phyloP scores from a whole-genome alignment of 345 rosid genomes.

The Salix exigua region DNA sequence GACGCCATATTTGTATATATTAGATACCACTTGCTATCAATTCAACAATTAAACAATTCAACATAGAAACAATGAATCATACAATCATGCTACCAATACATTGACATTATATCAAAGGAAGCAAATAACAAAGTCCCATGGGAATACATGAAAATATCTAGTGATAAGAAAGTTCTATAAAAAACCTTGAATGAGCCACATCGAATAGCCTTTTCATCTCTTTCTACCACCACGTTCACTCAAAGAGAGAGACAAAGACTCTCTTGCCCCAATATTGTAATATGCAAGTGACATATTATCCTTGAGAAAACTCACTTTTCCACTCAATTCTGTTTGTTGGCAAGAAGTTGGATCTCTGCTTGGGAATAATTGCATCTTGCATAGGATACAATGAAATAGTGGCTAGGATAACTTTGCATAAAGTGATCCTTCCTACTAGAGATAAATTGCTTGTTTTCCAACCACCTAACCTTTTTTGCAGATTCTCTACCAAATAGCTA shows the following conservation, averaged over 20 bases:
- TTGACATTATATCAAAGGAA: conserved; percentile 7
- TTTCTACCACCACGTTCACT: conserved; percentile 90
- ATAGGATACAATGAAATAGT: too few relatives aligned
- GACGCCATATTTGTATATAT: conserved; percentile 26
- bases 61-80: not conserved
- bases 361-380: too few relatives aligned
- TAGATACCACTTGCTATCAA: conserved; percentile 28
- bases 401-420: too few relatives aligned
- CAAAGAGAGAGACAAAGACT: conserved; percentile 53
- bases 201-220: conserved; percentile 43
- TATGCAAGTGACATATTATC: conserved; percentile 84
- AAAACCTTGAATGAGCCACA: conserved; percentile 18
- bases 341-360: conserved; percentile 62
- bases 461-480: too few relatives aligned
- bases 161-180: conserved; percentile 3
- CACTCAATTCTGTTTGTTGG: conserved; percentile 87
- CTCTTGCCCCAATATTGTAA: conserved; percentile 72
- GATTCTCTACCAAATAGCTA: too few relatives aligned
- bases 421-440: too few relatives aligned
- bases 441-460: too few relatives aligned
- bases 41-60: conserved; percentile 5
- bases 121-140: not conserved
- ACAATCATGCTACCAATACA: conserved; percentile 18
- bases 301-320: conserved; percentile 83
- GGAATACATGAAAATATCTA: not conserved